Evolutionary conservation across 768 basidiomycete species (phyloP).

Genomic region (Hygrophorus pudorinus): DNA sequence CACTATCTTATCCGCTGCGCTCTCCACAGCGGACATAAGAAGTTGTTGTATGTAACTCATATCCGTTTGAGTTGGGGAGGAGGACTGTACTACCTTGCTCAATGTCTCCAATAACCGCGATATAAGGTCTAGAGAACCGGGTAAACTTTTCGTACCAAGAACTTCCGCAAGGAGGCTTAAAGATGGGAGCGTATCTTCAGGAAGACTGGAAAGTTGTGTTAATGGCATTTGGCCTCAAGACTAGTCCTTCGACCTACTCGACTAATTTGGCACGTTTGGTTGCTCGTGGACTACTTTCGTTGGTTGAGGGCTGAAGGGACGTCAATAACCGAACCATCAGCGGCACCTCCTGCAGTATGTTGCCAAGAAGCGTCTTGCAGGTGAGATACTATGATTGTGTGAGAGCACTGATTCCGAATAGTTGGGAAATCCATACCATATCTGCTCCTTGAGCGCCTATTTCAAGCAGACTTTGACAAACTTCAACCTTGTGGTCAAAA

Average conservation of each 20-base stretch:
- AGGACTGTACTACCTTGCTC: slow-evolving; percentile 49
- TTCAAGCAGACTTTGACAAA: slow-evolving; percentile 49
- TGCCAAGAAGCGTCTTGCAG: slow-evolving; percentile 40
- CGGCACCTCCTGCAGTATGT: slow-evolving; percentile 36
- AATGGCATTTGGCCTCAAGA: neutral
- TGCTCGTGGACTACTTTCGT: slow-evolving; percentile 34
- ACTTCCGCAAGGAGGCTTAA: slow-evolving; percentile 61
- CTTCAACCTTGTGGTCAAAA: slow-evolving; percentile 40
- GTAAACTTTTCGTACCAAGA: slow-evolving; percentile 50
- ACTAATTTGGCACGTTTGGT: slow-evolving; percentile 57
- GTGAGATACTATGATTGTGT: slow-evolving; percentile 27
- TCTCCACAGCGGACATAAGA: slow-evolving; percentile 73
- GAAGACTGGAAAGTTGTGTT: slow-evolving; percentile 8
- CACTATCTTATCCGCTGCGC: slow-evolving; percentile 42
- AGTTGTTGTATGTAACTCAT: slow-evolving; percentile 75
- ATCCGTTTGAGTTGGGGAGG: slow-evolving; percentile 48
- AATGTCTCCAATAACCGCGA: slow-evolving; percentile 65
- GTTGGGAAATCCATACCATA: slow-evolving; percentile 37
- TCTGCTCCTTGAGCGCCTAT: slow-evolving; percentile 37
- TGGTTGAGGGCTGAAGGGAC: slow-evolving; percentile 34
- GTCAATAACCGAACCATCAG: slow-evolving; percentile 45
- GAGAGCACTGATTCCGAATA: neutral
- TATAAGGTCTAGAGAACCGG: slow-evolving; percentile 64
- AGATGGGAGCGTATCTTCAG: slow-evolving; percentile 32
- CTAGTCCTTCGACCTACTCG: slow-evolving; percentile 28